These are phyloP conservation scores for Candida railenensis DNA, from an alignment of 805 yeast genomes.

Conservation along the genomic window DNA sequence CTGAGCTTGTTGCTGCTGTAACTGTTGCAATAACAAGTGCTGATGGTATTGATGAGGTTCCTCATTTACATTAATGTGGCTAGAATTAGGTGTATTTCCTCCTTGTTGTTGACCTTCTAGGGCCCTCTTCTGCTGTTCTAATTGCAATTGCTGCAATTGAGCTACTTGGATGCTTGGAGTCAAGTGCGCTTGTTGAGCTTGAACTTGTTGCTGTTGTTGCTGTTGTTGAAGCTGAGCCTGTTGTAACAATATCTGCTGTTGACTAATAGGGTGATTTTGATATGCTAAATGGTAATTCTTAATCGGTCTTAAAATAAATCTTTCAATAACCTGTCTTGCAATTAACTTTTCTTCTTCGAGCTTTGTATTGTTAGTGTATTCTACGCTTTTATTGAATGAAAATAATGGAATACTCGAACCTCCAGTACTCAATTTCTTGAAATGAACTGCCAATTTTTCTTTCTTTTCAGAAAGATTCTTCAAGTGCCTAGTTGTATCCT, in stretches of 20 bases:
- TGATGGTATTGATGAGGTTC: constrained; percentile 14
- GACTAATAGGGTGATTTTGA: constrained; percentile 41
- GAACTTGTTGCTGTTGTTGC: constrained; percentile 20
- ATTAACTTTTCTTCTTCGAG: constrained; percentile 34
- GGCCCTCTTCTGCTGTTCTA: constrained; percentile 23
- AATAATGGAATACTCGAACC: constrained; percentile 44
- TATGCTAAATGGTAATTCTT: constrained; percentile 46
- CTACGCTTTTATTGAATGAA: constrained; percentile 38
- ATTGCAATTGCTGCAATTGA: constrained; percentile 32
- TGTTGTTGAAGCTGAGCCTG: constrained; percentile 30
- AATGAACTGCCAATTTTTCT: constrained; percentile 40
- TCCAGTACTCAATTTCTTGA: constrained; percentile 20
- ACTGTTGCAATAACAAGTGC: constrained; percentile 29
- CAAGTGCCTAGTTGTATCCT: constrained; percentile 45
- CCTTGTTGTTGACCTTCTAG: constrained; percentile 5
- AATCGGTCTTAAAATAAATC: constrained; percentile 38
- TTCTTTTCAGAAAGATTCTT: constrained; percentile 33
- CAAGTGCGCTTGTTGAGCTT: constrained; percentile 22
- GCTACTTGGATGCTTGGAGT: constrained; percentile 14
- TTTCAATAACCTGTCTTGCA: constrained; percentile 42
- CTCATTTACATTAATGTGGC: constrained; percentile 14
- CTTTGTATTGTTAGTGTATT: constrained; percentile 28
- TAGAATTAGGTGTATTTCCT: constrained; percentile 7
- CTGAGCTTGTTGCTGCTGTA: constrained; percentile 28
- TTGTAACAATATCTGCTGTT: constrained; percentile 28